Evolutionary conservation across 139 green algal genomes (phyloP).

Genomic region (Picochlorum sp.): DNA sequence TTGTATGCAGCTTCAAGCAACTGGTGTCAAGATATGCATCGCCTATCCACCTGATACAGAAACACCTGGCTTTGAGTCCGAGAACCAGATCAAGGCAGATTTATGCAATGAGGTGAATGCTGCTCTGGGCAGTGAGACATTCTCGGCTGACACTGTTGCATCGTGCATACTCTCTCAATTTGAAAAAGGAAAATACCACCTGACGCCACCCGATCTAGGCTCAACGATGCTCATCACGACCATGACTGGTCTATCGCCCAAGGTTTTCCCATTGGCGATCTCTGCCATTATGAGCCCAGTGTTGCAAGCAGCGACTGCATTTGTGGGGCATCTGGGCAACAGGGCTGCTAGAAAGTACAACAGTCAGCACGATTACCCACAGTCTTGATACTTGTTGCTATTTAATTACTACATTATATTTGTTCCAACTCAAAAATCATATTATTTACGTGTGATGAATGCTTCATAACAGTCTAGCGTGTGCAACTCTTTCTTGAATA

Average conservation of each 20-base stretch:
- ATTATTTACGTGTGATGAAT: too few relatives aligned
- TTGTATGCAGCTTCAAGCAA: too few relatives aligned
- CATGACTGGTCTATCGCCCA: slow-evolving; percentile 23
- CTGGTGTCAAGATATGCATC: slow-evolving; percentile 51
- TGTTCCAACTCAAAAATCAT: too few relatives aligned
- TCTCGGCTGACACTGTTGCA: slow-evolving; percentile 44
- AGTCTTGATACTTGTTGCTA: neutral
- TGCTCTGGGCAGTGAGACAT: slow-evolving; percentile 29
- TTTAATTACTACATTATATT: too few relatives aligned
- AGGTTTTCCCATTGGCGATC: neutral
- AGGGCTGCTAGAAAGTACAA: slow-evolving; percentile 11
- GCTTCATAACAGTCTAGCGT: too few relatives aligned
- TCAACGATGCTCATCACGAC: slow-evolving; percentile 28
- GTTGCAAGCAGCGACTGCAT: neutral
- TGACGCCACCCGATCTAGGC: slow-evolving; percentile 41
- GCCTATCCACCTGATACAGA: slow-evolving; percentile 72
- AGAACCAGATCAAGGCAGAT: slow-evolving; percentile 55
- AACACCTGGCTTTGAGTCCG: slow-evolving; percentile 57
- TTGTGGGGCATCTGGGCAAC: slow-evolving; percentile 7
- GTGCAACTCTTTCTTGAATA: too few relatives aligned
- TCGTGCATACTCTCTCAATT: slow-evolving; percentile 28
- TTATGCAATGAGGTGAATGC: slow-evolving; percentile 37
- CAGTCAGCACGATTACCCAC: neutral
- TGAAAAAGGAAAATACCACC: slow-evolving; percentile 35
- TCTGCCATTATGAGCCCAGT: slow-evolving; percentile 10